A percentile compares a stretch with the other conserved stretches of the same genome.
Conservation (phyloP, 2,329 filamentous ascomycete genomes). For the Nigrospora oryzae region DNA sequence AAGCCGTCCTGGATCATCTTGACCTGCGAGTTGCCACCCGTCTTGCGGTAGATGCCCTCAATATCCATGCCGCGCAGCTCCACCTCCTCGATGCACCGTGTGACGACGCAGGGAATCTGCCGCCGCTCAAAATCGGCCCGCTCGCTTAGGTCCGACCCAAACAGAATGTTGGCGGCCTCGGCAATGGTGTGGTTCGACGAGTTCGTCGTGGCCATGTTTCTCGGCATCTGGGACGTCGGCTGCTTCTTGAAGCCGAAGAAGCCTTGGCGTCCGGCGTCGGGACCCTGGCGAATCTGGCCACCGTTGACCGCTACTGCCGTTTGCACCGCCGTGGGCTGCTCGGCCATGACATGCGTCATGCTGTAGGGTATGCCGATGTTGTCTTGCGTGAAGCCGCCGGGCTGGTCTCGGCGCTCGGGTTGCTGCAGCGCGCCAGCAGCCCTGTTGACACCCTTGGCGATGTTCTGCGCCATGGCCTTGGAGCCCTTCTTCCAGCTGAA, state of each 20-base stretch:
- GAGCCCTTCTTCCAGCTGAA: conserved; percentile 99
- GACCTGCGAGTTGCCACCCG: conserved; percentile 83
- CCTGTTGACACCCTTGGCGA: conserved; percentile 88
- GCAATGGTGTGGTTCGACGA: conserved; percentile 27
- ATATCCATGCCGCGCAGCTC: conserved; percentile 94
- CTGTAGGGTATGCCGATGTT: conserved; percentile 64
- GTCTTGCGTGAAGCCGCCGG: conserved; percentile 48
- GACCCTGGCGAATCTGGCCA: conserved; percentile 19
- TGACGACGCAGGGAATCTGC: conserved; percentile 84
- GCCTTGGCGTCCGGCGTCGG: conserved; percentile 40
- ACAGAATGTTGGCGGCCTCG: conserved; percentile 56
- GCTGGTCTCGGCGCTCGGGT: conserved; percentile 46
- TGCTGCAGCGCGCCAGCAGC: conserved; percentile 69
- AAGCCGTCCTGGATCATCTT: conserved; percentile 88
- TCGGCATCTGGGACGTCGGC: conserved; percentile 32
- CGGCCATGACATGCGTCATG: conserved; percentile 50
- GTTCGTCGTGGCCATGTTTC: conserved; percentile 37
- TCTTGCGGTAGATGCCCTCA: conserved; percentile 97
- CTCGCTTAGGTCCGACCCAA: conserved; percentile 81
- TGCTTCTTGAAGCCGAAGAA: conserved; percentile 58
- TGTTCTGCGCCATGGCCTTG: conserved; percentile 87
- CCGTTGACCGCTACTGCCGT: conserved; percentile 12
- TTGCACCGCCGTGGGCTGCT: conserved; percentile 30
- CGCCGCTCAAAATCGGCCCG: conserved; percentile 83
- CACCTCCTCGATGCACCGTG: conserved; percentile 91